A percentile compares a stretch with the other conserved stretches of the same genome.
phyloP scores from a whole-genome alignment of 2,329 filamentous ascomycete genomes.

The Chaetoscypha palmicola region DNA sequence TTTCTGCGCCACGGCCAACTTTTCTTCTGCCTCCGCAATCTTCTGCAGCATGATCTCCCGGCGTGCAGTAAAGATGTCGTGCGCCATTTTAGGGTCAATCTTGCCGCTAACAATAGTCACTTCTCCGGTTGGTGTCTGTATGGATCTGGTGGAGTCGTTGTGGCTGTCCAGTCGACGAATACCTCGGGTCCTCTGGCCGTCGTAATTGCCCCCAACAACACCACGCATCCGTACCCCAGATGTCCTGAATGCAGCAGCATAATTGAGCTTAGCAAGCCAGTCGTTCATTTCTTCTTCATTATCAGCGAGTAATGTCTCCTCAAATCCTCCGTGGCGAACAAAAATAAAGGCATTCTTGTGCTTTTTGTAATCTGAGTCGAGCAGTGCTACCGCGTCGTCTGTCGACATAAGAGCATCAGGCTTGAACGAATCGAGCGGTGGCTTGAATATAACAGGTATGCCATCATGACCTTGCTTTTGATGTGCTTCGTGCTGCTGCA shows the following conservation, averaged over 20 bases:
- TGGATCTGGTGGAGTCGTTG: constrained; percentile 45
- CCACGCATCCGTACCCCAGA: constrained; percentile 87
- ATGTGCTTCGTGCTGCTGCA: constrained; percentile 80
- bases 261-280: constrained; percentile 94
- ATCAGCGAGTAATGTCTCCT: constrained; percentile 87
- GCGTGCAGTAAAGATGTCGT: constrained; percentile 77
- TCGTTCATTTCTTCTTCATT: constrained; percentile 90
- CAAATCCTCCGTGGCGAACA: constrained; percentile 75
- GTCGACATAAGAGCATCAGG: constrained; percentile 91
- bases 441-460: constrained; percentile 79
- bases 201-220: constrained; percentile 76
- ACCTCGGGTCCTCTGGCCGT: constrained; percentile 68
- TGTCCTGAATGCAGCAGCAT: constrained; percentile 87
- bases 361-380: constrained; percentile 82
- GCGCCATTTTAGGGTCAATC: constrained; percentile 74
- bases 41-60: constrained; percentile 76
- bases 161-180: constrained; percentile 58
- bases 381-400: constrained; percentile 80
- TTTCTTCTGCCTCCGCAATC: constrained; percentile 76
- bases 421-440: constrained; percentile 85
- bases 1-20: constrained; percentile 63
- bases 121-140: constrained; percentile 66
- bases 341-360: constrained; percentile 95
- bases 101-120: constrained; percentile 65
- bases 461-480: constrained; percentile 69